Percentiles rank a stretch among this genome's conserved stretches.
Conservation (phyloP, 2,329 filamentous ascomycete species). For the Sporothrix phasma region DNA sequence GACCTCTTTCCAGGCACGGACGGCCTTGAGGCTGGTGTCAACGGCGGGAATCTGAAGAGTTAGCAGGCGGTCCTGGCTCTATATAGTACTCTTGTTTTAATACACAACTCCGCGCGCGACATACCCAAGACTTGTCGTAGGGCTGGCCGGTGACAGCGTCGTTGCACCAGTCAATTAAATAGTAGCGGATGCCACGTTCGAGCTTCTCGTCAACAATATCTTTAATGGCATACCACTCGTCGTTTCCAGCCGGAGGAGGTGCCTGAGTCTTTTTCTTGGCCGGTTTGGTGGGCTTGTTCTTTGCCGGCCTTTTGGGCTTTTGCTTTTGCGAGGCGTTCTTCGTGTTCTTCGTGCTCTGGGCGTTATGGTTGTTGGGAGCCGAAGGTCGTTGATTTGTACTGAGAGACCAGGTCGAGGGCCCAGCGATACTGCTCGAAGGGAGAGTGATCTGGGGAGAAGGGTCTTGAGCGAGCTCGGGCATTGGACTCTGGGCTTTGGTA, state of each 20-base stretch:
- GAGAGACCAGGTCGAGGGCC: not conserved
- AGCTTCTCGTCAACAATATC: slow-evolving; percentile 31
- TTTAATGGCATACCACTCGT: slow-evolving; percentile 25
- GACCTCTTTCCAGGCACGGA: slow-evolving; percentile 24
- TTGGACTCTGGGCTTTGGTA: not conserved
- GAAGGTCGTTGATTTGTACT: not conserved
- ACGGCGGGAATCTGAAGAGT: slow-evolving; percentile 17
- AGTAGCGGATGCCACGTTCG: slow-evolving; percentile 28
- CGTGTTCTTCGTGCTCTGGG: not conserved
- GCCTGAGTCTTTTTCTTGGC: not conserved
- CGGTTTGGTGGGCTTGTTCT: not conserved
- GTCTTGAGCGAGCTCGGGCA: slow-evolving; percentile 5
- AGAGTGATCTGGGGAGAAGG: not conserved
- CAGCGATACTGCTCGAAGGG: not conserved
- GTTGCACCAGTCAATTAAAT: slow-evolving; percentile 48
- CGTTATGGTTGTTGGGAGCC: too few species aligned
- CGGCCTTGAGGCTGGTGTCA: slow-evolving; percentile 23
- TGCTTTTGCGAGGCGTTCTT: too few species aligned
- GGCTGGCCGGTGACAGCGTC: slow-evolving; percentile 37
- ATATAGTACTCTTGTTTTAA: not conserved
- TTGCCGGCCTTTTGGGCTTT: too few species aligned
- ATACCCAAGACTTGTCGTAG: slow-evolving; percentile 45
- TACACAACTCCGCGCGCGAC: slow-evolving; percentile 7
- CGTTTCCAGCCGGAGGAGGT: not conserved
- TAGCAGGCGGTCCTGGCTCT: not conserved